Conservation (phyloP, 1,284 basidiomycete genomes). For the Tilletia horrida region DNA sequence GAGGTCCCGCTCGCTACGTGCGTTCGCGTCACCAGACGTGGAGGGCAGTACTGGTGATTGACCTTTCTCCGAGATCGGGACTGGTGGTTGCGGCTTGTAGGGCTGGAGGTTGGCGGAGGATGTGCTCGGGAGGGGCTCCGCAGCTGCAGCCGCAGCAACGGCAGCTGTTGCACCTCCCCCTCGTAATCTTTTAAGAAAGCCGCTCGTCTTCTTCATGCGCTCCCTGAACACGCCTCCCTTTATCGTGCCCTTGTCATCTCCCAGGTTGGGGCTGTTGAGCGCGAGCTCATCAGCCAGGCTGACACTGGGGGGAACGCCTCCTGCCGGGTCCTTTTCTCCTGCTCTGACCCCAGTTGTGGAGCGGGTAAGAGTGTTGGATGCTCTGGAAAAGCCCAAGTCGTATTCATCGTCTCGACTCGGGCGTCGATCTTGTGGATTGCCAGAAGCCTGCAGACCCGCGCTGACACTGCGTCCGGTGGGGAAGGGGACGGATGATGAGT, state of each 20-base stretch:
- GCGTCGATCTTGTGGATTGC: not conserved
- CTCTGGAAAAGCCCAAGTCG: not conserved
- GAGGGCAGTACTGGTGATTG: too few relatives aligned
- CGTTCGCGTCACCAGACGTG: too few relatives aligned
- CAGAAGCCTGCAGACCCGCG: not conserved
- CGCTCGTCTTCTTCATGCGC: constrained; percentile 49
- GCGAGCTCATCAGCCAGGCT: constrained; percentile 32
- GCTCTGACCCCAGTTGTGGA: constrained; percentile 18
- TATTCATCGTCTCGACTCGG: constrained; percentile 9
- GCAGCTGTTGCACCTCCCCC: constrained; percentile 26
- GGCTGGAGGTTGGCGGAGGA: too few relatives aligned
- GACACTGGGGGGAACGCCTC: constrained; percentile 20
- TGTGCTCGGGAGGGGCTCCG: not conserved
- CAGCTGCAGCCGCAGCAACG: constrained; percentile 22
- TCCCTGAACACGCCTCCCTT: constrained; percentile 32
- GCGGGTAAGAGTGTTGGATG: not conserved
- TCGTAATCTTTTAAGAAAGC: constrained; percentile 39
- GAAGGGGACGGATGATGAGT: not conserved
- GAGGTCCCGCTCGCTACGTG: not conserved
- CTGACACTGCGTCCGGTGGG: constrained; percentile 2
- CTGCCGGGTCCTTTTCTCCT: not conserved
- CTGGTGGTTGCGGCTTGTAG: too few relatives aligned
- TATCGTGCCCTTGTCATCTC: not conserved
- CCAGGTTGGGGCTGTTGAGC: constrained; percentile 12
- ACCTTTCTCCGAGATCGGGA: too few relatives aligned